Evolutionary conservation across 2,329 filamentous ascomycete genomes (phyloP), one percentile per base, ranked within the genome.

Genomic region (Lachnellula subtilissima): DNA sequence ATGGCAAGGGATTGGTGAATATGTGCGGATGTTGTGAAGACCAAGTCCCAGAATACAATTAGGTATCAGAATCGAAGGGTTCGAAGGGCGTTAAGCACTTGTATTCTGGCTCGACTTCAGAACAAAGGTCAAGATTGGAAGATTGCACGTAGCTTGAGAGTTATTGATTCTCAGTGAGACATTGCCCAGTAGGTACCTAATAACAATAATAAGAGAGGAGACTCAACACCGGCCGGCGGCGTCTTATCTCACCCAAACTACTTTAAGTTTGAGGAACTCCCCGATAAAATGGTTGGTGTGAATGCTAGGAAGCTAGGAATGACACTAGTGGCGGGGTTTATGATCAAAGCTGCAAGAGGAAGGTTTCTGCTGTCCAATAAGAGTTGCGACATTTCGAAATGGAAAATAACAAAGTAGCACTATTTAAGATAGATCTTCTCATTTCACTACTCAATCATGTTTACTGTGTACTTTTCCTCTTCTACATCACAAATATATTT

Each of bases 1-100:
- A 85, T 85, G 35, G 39, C 60, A 40, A 42, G 40, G 47, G 25
- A 19, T 25, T 23, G 35, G 6, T 15, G 14, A n/a, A 39, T n/a
- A n/a, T 8, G 37, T 39, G 9, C 9, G 9, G 3, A 12, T 4
- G 3, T 32, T 32, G 28, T 32, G 11, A 9, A 32, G 50, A 19
- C 22, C 15, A 52, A 40, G 35, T 17, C 14, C 17, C 45, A 32
- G 7, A 28, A 42, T 14, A 37, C 42, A 12, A 12, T 45, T 19
- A 19, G 14, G 42, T 22, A 14, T 48, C 7, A 53, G 32, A 35
- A 25, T 47, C 5, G 3, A 15, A 39, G 8, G 2, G 17, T 35
- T 42, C 7, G 22, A 40, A 52, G 25, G 22, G 14, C 35, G 17
- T 56, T 12, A 37, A 53, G 17, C 43, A 49, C 45, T 17, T 11